Conservation (phyloP, 192 early-diverging fungal genomes). For the Physocladia obscura region DNA sequence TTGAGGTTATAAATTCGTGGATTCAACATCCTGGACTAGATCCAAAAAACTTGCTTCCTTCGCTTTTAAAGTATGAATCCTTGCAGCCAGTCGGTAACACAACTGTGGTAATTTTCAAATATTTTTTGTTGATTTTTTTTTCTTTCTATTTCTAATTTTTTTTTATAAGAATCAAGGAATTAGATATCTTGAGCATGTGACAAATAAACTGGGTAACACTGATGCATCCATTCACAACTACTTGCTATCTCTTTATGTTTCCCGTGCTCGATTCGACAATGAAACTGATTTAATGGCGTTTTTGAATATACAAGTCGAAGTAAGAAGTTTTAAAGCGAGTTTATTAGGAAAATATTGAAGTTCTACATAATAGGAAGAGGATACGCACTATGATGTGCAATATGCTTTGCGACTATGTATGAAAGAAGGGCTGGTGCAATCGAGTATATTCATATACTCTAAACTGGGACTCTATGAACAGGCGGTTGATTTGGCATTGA, state of each 20-base stretch:
- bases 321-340: no score
- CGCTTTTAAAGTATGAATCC: constrained; percentile 81
- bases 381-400: constrained; percentile 85
- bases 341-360: no score
- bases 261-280: constrained; percentile 58
- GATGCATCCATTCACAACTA: constrained; percentile 94
- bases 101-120: not conserved
- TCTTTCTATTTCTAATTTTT: not conserved
- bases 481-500: constrained; percentile 85
- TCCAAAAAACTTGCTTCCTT: constrained; percentile 81
- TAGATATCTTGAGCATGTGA: constrained; percentile 83
- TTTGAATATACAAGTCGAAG: constrained; percentile 69
- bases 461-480: constrained; percentile 86
- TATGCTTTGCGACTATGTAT: constrained; percentile 90
- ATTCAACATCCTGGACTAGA: constrained; percentile 82
- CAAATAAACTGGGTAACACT: constrained; percentile 70
- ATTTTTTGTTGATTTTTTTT: not conserved
- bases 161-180: constrained; percentile 76
- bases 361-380: constrained; percentile 74
- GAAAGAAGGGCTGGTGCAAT: constrained; percentile 76
- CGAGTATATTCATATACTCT: constrained; percentile 88
- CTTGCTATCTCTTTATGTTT: constrained; percentile 76
- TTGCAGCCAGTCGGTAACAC: not conserved
- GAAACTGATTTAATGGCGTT: constrained; percentile 69
- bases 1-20: constrained; percentile 82